These are phyloP conservation scores for Triadica sebifera DNA, from an alignment of 345 rosid genomes.

Conservation along the genomic window DNA sequence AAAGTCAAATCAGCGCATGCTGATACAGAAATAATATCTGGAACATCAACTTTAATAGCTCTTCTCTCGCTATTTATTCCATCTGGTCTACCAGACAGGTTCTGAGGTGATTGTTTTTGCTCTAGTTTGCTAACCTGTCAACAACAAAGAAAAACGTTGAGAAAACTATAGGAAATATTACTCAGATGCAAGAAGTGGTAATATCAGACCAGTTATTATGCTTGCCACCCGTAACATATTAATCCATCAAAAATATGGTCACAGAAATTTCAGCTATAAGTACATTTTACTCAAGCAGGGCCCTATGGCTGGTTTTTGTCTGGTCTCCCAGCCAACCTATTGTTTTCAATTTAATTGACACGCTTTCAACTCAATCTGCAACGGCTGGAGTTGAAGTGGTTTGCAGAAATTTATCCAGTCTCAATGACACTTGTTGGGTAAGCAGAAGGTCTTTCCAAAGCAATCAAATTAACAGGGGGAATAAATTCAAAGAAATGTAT, in stretches of 20 bases:
- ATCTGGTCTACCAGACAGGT: constrained; percentile 60
- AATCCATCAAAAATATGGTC: background rate
- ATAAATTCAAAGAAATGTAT: background rate
- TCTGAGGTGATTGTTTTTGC: constrained; percentile 50
- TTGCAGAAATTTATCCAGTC: background rate
- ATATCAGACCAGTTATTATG: background rate
- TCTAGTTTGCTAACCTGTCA: constrained; percentile 55
- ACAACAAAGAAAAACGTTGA: background rate
- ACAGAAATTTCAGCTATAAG: background rate
- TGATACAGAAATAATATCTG: constrained; percentile 79
- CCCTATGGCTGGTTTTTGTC: background rate
- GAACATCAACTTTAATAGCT: constrained; percentile 62
- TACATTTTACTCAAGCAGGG: background rate
- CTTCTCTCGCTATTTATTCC: constrained; percentile 43
- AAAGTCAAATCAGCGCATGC: constrained; percentile 89
- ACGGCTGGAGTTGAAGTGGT: background rate
- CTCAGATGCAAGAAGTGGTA: background rate
- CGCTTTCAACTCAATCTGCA: background rate
- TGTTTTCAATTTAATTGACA: background rate
- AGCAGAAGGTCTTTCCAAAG: background rate
- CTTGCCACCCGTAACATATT: background rate
- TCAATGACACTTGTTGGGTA: background rate
- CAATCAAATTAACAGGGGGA: background rate
- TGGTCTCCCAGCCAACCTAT: background rate
- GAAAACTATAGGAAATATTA: background rate